A percentile compares a stretch with the other conserved stretches of the same genome.
Evolutionary conservation across 352 stramenopile species (phyloP).

Genomic region (Blastocystis sp.): DNA sequence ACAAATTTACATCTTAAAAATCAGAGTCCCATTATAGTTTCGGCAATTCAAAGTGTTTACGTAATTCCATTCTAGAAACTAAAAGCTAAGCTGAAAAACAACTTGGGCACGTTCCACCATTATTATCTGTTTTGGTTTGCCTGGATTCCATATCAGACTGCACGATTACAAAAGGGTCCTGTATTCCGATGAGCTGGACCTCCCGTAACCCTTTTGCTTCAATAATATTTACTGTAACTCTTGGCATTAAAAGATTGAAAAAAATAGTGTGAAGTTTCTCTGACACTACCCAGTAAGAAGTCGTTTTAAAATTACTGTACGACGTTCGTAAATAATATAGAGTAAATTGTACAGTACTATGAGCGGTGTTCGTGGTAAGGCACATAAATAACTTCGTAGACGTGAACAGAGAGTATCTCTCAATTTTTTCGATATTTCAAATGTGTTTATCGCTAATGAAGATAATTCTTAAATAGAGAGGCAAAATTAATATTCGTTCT

Average conservation of each 20-base stretch:
- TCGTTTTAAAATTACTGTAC: too few relatives aligned
- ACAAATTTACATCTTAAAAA: neutral
- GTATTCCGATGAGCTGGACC: slow-evolving; percentile 10
- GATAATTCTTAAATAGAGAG: too few relatives aligned
- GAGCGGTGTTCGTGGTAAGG: too few relatives aligned
- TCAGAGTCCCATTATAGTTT: neutral
- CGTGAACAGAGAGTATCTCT: too few relatives aligned
- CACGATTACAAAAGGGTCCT: slow-evolving; percentile 38
- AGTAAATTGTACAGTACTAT: too few relatives aligned
- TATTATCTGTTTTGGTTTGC: neutral
- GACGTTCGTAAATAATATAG: too few relatives aligned
- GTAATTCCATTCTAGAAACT: neutral
- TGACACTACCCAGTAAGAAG: too few relatives aligned
- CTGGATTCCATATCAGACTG: neutral
- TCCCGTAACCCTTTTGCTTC: neutral
- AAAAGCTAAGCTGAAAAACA: neutral
- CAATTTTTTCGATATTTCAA: too few relatives aligned
- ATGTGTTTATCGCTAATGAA: too few relatives aligned
- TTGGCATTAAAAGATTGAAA: neutral
- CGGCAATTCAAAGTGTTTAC: neutral
- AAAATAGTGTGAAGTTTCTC: too few relatives aligned
- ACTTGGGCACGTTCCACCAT: slow-evolving; percentile 17
- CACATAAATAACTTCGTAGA: too few relatives aligned
- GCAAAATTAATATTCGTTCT: too few relatives aligned
- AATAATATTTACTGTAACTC: neutral